phyloP scores from a whole-genome alignment of 2,329 filamentous ascomycete species.

The Cladophialophora carrionii region DNA sequence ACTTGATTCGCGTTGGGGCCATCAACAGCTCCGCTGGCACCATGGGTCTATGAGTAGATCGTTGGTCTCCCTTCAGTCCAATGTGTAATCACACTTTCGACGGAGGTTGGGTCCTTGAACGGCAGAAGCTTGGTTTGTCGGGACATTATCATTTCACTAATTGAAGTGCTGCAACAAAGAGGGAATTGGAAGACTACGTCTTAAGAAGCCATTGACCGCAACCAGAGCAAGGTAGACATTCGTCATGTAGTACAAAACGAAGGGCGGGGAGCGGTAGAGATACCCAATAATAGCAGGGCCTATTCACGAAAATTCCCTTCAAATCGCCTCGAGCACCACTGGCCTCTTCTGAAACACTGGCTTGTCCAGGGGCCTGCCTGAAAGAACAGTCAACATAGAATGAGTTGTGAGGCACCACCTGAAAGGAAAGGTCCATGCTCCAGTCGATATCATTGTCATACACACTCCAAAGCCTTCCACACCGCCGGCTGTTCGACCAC shows the following conservation, averaged over 20 bases:
- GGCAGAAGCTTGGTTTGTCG: background rate
- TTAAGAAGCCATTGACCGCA: background rate
- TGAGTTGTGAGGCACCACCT: no score
- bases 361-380: no score
- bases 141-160: background rate
- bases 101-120: background rate
- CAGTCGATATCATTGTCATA: constrained; percentile 5
- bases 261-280: background rate
- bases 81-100: constrained; percentile 1
- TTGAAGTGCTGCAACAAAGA: background rate
- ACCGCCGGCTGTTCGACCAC: constrained; percentile 33
- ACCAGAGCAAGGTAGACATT: background rate
- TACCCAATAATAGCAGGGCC: background rate
- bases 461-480: constrained; percentile 16
- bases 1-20: background rate
- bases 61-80: background rate
- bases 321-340: no score
- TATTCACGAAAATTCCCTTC: background rate
- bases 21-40: background rate
- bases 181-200: background rate
- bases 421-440: background rate
- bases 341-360: no score
- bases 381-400: no score
- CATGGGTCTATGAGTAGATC: background rate
- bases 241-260: background rate